Evolutionary conservation across 108 stramenopile genomes (phyloP).

Genomic region (Skeletonema costatum): DNA sequence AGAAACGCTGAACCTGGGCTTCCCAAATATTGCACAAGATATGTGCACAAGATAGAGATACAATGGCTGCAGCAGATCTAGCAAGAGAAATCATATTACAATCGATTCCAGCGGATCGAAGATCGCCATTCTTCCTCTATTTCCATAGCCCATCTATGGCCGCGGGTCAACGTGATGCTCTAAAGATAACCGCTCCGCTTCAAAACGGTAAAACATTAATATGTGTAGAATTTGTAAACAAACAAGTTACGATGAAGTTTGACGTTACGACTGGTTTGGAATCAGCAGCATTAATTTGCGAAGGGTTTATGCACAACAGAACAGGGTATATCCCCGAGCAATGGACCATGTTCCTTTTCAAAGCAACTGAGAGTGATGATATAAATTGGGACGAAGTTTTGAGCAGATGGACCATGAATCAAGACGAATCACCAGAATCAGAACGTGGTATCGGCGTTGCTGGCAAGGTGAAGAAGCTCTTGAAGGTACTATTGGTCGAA

Average conservation of each 20-base stretch:
- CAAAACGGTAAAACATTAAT: neutral
- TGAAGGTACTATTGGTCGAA: neutral
- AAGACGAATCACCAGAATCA: neutral
- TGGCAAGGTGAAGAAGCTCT: neutral
- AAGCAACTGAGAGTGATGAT: neutral
- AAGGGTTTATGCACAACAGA: conserved; percentile 1
- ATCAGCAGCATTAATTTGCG: neutral
- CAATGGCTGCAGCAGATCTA: neutral
- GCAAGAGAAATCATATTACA: neutral
- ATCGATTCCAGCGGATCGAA: neutral
- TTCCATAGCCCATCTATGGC: neutral
- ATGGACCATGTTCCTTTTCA: neutral
- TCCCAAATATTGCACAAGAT: neutral
- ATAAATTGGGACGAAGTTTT: neutral
- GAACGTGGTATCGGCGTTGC: neutral
- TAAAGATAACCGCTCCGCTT: neutral
- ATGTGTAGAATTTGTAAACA: neutral
- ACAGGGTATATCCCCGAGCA: neutral
- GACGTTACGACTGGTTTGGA: neutral
- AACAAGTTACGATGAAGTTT: neutral
- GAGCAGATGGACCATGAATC: neutral
- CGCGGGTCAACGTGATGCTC: neutral
- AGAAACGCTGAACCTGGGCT: too few relatives aligned
- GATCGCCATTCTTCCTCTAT: neutral
- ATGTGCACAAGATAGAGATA: neutral